Conservation (phyloP, 2,329 filamentous ascomycete species). For the Gnomoniopsis smithogilvyi region DNA sequence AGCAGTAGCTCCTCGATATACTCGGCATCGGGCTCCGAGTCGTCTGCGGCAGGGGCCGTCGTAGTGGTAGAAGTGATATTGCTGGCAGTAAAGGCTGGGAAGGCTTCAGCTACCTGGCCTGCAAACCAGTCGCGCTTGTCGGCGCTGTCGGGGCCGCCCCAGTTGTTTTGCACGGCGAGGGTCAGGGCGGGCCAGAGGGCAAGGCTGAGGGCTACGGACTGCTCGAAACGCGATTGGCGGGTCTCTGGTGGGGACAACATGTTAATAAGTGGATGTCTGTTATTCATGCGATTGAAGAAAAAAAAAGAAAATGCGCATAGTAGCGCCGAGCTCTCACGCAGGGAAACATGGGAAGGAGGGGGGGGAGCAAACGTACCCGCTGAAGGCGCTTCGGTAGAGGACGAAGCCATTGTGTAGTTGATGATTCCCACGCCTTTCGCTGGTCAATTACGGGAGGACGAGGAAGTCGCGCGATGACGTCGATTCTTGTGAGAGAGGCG, state of each 20-base stretch:
- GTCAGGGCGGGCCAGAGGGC: conserved; percentile 86
- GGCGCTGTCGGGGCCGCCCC: conserved; percentile 77
- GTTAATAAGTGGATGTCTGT: too few species aligned
- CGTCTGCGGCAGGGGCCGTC: conserved; percentile 24
- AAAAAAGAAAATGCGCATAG: not conserved
- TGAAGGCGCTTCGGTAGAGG: conserved; percentile 11
- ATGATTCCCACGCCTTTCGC: not conserved
- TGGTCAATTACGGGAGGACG: not conserved
- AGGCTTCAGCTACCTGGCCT: conserved; percentile 78
- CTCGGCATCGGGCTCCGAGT: conserved; percentile 61
- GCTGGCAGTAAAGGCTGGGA: conserved; percentile 59
- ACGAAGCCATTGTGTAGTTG: conserved; percentile 4
- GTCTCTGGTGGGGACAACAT: conserved; percentile 36
- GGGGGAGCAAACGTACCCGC: not conserved
- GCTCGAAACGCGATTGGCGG: conserved; percentile 71
- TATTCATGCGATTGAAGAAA: too few species aligned
- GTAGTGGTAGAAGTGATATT: conserved; percentile 24
- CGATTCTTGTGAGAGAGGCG: not conserved
- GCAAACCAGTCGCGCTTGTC: conserved; percentile 98
- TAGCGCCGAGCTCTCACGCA: not conserved
- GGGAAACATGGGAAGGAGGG: not conserved
- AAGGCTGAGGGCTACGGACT: conserved; percentile 79
- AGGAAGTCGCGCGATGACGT: not conserved
- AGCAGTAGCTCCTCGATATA: conserved; percentile 83
- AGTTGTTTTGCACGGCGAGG: conserved; percentile 80